A percentile compares a stretch with the other conserved stretches of the same genome.
phyloP scores from a whole-genome alignment of 164 flowering plant species.

The Platanus orientalis region DNA sequence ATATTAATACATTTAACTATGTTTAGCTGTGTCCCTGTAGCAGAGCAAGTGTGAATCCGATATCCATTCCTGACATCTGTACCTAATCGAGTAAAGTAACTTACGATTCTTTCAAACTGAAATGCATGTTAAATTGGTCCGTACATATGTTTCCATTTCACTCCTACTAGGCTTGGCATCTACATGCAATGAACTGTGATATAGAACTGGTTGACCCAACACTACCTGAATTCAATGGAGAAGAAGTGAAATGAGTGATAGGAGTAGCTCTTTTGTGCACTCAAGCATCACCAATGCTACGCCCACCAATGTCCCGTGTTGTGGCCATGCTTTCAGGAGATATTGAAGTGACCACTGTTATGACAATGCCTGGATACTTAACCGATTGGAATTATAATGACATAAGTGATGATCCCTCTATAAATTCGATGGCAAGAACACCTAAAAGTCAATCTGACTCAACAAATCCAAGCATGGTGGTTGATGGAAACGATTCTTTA shows the following conservation, averaged over 20 bases:
- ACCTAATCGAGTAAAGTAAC: too few relatives aligned
- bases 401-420: constrained; percentile 8
- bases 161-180: constrained; percentile 39
- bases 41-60: too few relatives aligned
- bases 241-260: constrained; percentile 31
- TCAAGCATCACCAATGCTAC: constrained; percentile 37
- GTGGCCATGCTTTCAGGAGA: constrained; percentile 49
- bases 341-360: constrained; percentile 27
- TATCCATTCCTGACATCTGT: too few relatives aligned
- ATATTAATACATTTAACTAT: too few relatives aligned
- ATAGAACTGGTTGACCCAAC: constrained; percentile 33
- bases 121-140: too few relatives aligned
- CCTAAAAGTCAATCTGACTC: constrained; percentile 6
- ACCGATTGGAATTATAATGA: constrained; percentile 16
- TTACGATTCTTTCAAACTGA: too few relatives aligned
- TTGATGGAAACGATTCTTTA: constrained; percentile 1
- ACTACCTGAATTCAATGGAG: constrained; percentile 24
- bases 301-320: constrained; percentile 41
- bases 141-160: background rate
- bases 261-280: constrained; percentile 48
- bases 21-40: too few relatives aligned
- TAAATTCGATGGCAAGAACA: background rate
- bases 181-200: constrained; percentile 28
- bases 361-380: constrained; percentile 33
- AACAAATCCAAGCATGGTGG: constrained; percentile 8